These are phyloP conservation scores for Spathaspora boniae DNA, from an alignment of 805 yeast genomes.

Conservation along the genomic window DNA sequence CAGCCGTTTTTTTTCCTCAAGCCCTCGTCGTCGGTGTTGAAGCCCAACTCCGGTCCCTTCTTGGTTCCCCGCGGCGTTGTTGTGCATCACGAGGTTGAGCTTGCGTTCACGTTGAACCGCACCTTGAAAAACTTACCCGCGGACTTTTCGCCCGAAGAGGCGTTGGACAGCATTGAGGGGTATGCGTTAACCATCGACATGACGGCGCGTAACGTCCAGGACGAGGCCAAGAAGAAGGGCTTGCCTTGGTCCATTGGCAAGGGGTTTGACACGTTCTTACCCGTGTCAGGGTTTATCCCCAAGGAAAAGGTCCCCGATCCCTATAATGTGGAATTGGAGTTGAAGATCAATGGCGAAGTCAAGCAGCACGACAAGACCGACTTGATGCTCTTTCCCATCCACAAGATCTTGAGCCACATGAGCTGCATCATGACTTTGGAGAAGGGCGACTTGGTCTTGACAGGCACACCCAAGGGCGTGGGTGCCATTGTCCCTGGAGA, in stretches of 20 bases:
- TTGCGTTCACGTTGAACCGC: conserved; percentile 73
- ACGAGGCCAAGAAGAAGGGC: conserved; percentile 89
- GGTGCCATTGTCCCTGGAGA: conserved; percentile 83
- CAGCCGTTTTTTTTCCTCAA: conserved; percentile 92
- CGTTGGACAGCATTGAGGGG: conserved; percentile 76
- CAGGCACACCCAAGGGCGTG: conserved; percentile 99
- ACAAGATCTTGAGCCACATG: conserved; percentile 73
- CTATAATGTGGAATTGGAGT: conserved; percentile 58
- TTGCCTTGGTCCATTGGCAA: conserved; percentile 96
- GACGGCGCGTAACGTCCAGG: conserved; percentile 95
- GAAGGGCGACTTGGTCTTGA: conserved; percentile 85
- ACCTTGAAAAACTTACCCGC: conserved; percentile 60
- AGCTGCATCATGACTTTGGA: conserved; percentile 87
- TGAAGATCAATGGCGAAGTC: conserved; percentile 65
- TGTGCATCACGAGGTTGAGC: conserved; percentile 93
- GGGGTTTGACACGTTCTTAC: conserved; percentile 95
- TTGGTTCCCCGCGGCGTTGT: conserved; percentile 72
- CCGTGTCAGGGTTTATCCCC: conserved; percentile 73
- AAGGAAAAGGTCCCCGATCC: conserved; percentile 68
- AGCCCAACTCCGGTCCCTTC: conserved; percentile 64
- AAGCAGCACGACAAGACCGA: conserved; percentile 74
- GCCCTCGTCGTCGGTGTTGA: conserved; percentile 75
- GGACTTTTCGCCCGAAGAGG: conserved; percentile 59
- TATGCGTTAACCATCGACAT: conserved; percentile 88
- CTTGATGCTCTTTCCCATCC: conserved; percentile 86